Evolutionary conservation across 805 yeast genomes (phyloP), one percentile per base, ranked within the genome.

Genomic region (Diddensiella santjacobensis): DNA sequence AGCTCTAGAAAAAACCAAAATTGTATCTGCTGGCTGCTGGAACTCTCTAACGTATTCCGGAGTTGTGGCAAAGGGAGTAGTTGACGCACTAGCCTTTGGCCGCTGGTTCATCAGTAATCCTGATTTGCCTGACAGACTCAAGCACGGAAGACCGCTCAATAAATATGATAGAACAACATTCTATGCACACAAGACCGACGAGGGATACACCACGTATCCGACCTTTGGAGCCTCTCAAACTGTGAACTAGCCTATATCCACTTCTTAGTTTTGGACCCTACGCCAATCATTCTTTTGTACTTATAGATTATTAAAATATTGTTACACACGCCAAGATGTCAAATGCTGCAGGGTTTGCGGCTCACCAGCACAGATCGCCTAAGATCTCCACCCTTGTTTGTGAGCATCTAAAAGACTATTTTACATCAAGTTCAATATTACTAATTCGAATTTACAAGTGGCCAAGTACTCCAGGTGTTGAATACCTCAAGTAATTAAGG

Each of bases 101-200:
- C 71, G 83, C 51, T 66, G 63, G 48, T 78, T 71, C 60, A 71
- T 75, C 42, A 62, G 81, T 23, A 80, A 79, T 63, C 83, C 84
- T 1, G 84, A 80, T 58, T 59, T 80, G 30, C 74, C 71, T 17
- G 56, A 64, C 15, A 66, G 80, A 51, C 48, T 79, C 36, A 62
- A 68, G 51, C 62, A 73, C 22, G 72, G 72, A 24, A 46, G 60
- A 30, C 70, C 71, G 37, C 61, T 78, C 49, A 68, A 65, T 50
- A 53, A 63, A 24, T 80, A 78, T 57, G 70, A 78, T 58, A 26
- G 31, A 13, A 26, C 8, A 13, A 26, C 31, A 26, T 26, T 26
- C 31, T 26, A 26, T 13, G 31, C 31, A 26, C 31, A 26, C 13
- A 26, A 26, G 13, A 26, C 31, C 13, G 11, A 8, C 8, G 31